A percentile compares a stretch with the other conserved stretches of the same genome.
These are phyloP conservation scores for Arabidopsis hybrid DNA, from an alignment of 441 rosid genomes.

Conservation along the genomic window DNA sequence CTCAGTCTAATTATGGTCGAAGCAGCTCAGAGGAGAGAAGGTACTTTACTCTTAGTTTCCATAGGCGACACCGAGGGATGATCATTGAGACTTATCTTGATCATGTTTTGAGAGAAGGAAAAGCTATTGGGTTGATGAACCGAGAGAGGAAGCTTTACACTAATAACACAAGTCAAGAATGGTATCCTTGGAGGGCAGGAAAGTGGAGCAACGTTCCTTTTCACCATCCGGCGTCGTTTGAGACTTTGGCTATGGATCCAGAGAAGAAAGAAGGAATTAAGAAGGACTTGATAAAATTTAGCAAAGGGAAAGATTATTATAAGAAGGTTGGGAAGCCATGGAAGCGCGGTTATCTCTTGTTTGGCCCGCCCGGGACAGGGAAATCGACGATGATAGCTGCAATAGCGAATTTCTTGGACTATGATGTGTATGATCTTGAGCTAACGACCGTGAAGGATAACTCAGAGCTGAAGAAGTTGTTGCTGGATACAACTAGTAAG, in stretches of 20 bases:
- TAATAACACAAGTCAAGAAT: constrained; percentile 41
- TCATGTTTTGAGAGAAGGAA: constrained; percentile 52
- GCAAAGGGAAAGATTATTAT: constrained; percentile 68
- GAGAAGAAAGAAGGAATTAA: constrained; percentile 65
- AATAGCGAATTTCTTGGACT: constrained; percentile 75
- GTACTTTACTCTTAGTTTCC: constrained; percentile 62
- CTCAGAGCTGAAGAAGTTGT: constrained; percentile 68
- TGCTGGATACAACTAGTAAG: constrained; percentile 68
- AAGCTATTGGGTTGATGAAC: constrained; percentile 41
- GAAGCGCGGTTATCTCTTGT: constrained; percentile 80
- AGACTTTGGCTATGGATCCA: constrained; percentile 70
- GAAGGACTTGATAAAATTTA: constrained; percentile 68
- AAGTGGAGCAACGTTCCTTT: constrained; percentile 83
- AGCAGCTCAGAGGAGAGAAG: constrained; percentile 49
- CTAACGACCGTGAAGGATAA: constrained; percentile 77
- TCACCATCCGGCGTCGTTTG: constrained; percentile 66
- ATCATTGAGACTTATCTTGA: constrained; percentile 52
- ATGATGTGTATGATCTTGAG: constrained; percentile 80
- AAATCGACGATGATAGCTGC: constrained; percentile 85
- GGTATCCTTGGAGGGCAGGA: constrained; percentile 53
- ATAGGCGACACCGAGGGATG: constrained; percentile 51
- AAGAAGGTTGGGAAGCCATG: constrained; percentile 75
- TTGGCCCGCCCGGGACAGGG: constrained; percentile 82
- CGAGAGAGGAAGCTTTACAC: constrained; percentile 56
- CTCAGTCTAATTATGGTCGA: constrained; percentile 41